Percentiles rank a stretch among this genome's conserved stretches.
Conservation (phyloP, 2,329 filamentous ascomycete species). For the Pseudopyricularia javanii region DNA sequence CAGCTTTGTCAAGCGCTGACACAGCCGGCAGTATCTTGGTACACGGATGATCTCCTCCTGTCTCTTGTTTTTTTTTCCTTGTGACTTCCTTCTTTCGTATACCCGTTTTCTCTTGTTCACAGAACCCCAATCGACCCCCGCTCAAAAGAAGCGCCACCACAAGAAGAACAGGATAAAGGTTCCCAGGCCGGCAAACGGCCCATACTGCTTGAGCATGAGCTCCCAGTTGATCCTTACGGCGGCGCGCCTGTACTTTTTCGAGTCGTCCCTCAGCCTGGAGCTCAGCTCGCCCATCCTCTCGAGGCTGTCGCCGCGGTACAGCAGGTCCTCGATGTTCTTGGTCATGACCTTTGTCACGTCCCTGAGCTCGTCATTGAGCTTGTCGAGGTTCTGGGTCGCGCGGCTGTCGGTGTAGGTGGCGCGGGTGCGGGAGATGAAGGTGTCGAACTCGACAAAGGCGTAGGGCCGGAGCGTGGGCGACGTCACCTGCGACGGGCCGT, state of each 20-base stretch:
- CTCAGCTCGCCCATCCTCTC: conserved; percentile 97
- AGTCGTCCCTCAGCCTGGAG: conserved; percentile 76
- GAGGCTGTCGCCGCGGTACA: conserved; percentile 87
- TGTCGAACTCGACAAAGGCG: conserved; percentile 96
- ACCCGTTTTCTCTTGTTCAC: neutral
- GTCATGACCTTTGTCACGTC: conserved; percentile 99
- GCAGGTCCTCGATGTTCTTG: conserved; percentile 96
- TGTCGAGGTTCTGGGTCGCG: conserved; percentile 84
- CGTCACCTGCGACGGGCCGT: conserved; percentile 62
- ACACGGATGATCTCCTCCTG: neutral
- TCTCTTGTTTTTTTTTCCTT: neutral
- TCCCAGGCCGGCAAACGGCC: conserved; percentile 71
- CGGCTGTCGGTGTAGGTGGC: conserved; percentile 88
- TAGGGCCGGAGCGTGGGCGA: conserved; percentile 72
- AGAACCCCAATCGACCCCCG: neutral
- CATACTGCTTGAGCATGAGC: conserved; percentile 90
- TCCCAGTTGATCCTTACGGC: conserved; percentile 98
- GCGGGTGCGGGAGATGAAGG: conserved; percentile 86
- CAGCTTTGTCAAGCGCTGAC: no score
- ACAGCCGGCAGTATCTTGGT: no score
- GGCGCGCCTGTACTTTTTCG: conserved; percentile 83
- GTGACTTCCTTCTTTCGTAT: neutral
- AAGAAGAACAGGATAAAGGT: conserved; percentile 78
- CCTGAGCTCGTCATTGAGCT: conserved; percentile 90
- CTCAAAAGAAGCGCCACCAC: conserved; percentile 84